Evolutionary conservation across 768 basidiomycete genomes (phyloP), one percentile per base, ranked within the genome.

Genomic region (Termitomyces sp.): DNA sequence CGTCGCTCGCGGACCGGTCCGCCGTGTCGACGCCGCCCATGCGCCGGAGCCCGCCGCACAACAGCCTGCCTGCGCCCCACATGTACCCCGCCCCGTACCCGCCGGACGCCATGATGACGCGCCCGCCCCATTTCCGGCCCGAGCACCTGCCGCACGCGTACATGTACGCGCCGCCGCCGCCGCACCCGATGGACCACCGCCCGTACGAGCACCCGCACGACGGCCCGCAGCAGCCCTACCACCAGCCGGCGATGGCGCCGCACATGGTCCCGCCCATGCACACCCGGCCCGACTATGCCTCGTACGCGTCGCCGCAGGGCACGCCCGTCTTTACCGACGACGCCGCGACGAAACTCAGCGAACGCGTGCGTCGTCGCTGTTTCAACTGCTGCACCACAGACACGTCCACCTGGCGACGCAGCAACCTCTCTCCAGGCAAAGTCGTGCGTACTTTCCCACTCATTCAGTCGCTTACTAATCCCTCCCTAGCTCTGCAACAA

Each of bases 321-420:
- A 62, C 68, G 6, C 61, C 67, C 2, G 69, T 76, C 50, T 68
- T 76, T 69, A 91, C 89, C 0, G 87, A 89, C 67, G 89, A 91
- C 60, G 89, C 89, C 0, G 80, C 88, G 1, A 90, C 88, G 0
- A 91, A 91, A 70, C 75, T 91, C 53, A 86, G 82, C 64, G 87
- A 90, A 65, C 78, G 88, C 38, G 85, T 91, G 46, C 78, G 89
- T 25, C 71, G 89, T 35, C 74, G 88, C 44, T 91, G 89, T 69
- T 91, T 87, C 79, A 91, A 91, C 66, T 91, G 89, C 68, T 85
- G 86, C 66, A 91, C 89, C 23, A 90, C 89, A 13, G 89, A 91
- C 59, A 91, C 90, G 31, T 86, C 85, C 47, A 91, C 89, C 23
- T 91, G 89, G 89, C 71, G 89, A 33, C 71, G 89, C 56, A 84